Base-by-base conservation (phyloP, 108 stramenopile species). In the Craspedostauros australis region DNA sequence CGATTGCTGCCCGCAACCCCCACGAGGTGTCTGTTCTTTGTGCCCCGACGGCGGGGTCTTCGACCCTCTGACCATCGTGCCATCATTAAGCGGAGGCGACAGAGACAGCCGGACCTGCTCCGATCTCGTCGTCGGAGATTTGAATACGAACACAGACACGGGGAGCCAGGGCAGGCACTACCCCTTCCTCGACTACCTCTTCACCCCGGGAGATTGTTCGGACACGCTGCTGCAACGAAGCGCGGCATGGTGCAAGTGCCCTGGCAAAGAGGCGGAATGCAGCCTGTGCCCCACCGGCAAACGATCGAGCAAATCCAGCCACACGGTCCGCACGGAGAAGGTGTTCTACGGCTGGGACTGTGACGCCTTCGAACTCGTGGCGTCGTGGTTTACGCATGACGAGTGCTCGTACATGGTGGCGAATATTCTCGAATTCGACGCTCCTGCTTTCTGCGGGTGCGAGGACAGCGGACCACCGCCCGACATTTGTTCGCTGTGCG, bases 261-360 rank as follows among this genome's bases (percentile, higher is more conserved):
- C 50, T 20, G 40, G 38, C 23, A 43, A 34, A 5, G 15, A 30
- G 7, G 39, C 50, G 23, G 21, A 50, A 18, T 62, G 60, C 29
- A 29, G 29, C 19, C 40, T 62, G 7, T 62, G 60, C 44, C 50
- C 50, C 18, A 26, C 50, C 44, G 60, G 60, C 7, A n/a, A n/a
- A n/a, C n/a, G n/a, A n/a, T n/a, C n/a, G n/a, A 28, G 42, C 0
- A 34, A 32, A 9, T 50, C 60, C 15, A 30, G 50, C 25, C 42
- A 62, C 24, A 39, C 39, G 1, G 21, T 7, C 23, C 30, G 37
- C 11, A 31, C 51, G 7, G 60, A 62, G 22, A 29, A 39, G 12
- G 60, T 62, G 22, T 51, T 39, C 21, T 62, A 62, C 22, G 50
- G 50, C 4, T 62, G 60, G 60, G 41, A 50, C 39, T 62, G 60